Evolutionary conservation across 192 early-diverging fungal species (phyloP).

Genomic region (Coemansia interrupta): DNA sequence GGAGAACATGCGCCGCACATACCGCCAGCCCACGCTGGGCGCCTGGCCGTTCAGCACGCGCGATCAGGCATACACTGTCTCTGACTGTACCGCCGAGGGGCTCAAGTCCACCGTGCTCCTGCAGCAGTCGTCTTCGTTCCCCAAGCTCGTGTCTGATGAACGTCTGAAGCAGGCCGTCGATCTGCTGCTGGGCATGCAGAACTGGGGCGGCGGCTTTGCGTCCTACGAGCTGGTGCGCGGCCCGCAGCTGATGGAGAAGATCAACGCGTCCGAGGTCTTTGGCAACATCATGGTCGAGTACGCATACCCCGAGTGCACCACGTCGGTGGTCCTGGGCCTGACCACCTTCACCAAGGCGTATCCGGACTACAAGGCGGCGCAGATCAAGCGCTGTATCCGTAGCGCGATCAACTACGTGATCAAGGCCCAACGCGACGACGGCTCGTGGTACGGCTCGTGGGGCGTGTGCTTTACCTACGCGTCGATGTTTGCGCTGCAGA

Average conservation of each 20-base stretch:
- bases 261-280: conserved; percentile 98
- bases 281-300: conserved; percentile 98
- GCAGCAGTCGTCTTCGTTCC: conserved; percentile 62
- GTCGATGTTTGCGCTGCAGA: conserved; percentile 86
- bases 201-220: conserved; percentile 86
- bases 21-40: conserved; percentile 81
- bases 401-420: conserved; percentile 76
- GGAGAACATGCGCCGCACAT: conserved; percentile 62
- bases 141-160: conserved; percentile 61
- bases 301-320: conserved; percentile 95
- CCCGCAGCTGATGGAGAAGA: conserved; percentile 70
- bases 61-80: conserved; percentile 92
- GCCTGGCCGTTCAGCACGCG: conserved; percentile 97
- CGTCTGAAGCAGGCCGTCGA: conserved; percentile 86
- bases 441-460: conserved; percentile 95
- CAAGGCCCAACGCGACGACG: conserved; percentile 70
- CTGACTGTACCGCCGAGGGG: conserved; percentile 92
- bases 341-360: conserved; percentile 68
- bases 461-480: conserved; percentile 98
- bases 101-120: conserved; percentile 75
- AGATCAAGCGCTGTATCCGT: conserved; percentile 67
- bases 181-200: conserved; percentile 90
- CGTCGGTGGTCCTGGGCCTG: conserved; percentile 84
- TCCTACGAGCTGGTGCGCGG: conserved; percentile 86
- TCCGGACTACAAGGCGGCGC: conserved; percentile 74